A percentile compares a stretch with the other conserved stretches of the same genome.
These are phyloP conservation scores for Ricinus communis DNA, from an alignment of 345 rosid genomes.

Conservation along the genomic window DNA sequence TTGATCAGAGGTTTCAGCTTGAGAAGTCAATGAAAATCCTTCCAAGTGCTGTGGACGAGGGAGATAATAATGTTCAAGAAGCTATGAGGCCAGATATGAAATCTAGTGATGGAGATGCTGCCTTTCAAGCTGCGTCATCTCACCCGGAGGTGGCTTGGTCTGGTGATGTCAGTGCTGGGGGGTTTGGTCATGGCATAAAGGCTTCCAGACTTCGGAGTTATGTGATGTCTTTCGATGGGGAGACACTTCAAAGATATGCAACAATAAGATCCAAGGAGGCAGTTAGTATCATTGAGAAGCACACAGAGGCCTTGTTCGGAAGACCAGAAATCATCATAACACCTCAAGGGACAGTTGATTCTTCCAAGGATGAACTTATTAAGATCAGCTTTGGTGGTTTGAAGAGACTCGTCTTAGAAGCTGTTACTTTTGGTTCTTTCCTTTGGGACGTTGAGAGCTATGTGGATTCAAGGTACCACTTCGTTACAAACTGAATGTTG, in stretches of 20 bases:
- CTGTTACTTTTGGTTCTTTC: slow-evolving; percentile 94
- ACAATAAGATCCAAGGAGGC: slow-evolving; percentile 93
- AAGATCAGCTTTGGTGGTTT: slow-evolving; percentile 84
- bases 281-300: slow-evolving; percentile 87
- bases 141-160: slow-evolving; percentile 66
- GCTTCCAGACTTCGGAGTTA: slow-evolving; percentile 69
- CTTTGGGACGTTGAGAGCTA: slow-evolving; percentile 97
- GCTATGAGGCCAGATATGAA: slow-evolving; percentile 34
- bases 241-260: slow-evolving; percentile 89
- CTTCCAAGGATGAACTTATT: slow-evolving; percentile 69
- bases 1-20: slow-evolving; percentile 93
- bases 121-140: slow-evolving; percentile 43
- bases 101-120: slow-evolving; percentile 26
- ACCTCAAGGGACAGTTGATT: slow-evolving; percentile 64
- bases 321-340: slow-evolving; percentile 76
- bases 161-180: slow-evolving; percentile 56
- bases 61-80: slow-evolving; percentile 31
- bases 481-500: slow-evolving; percentile 54
- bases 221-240: slow-evolving; percentile 91
- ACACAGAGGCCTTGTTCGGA: slow-evolving; percentile 93
- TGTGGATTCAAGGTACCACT: slow-evolving; percentile 93
- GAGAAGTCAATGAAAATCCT: slow-evolving; percentile 92
- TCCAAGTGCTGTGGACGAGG: slow-evolving; percentile 44
- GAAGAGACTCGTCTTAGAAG: slow-evolving; percentile 94
- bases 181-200: slow-evolving; percentile 58